Conservation (phyloP, 768 basidiomycete genomes). For the Ramaria rubella region DNA sequence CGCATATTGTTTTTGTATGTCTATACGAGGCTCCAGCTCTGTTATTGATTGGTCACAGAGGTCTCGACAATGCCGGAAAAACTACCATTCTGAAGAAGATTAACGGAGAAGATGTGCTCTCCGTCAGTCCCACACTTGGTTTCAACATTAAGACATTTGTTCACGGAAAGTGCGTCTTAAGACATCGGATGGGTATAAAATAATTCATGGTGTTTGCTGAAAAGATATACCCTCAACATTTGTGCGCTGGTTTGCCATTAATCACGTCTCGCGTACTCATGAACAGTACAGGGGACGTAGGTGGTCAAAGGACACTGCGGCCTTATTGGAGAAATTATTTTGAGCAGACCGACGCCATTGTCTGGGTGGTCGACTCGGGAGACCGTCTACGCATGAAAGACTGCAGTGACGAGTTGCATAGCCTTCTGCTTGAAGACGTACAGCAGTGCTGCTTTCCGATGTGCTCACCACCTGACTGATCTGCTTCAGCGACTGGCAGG, state of each 20-base stretch:
- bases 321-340: conserved; percentile 99
- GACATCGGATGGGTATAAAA: conserved; percentile 21
- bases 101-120: conserved; percentile 83
- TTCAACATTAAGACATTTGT: conserved; percentile 98
- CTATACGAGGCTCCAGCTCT: conserved; percentile 8
- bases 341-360: conserved; percentile 94
- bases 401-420: conserved; percentile 82
- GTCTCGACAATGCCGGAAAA: conserved; percentile 97
- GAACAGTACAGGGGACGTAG: conserved; percentile 80
- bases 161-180: conserved; percentile 69
- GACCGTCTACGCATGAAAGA: conserved; percentile 88
- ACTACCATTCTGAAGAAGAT: conserved; percentile 96
- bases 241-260: conserved; percentile 23
- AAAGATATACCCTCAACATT: conserved; percentile 39
- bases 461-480: conserved; percentile 5
- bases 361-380: conserved; percentile 97
- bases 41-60: conserved; percentile 40
- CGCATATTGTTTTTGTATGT: conserved; percentile 85
- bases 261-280: not conserved
- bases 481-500: conserved; percentile 73
- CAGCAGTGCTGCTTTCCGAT: conserved; percentile 22
- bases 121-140: conserved; percentile 88
- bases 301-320: conserved; percentile 89
- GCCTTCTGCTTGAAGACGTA: conserved; percentile 88
- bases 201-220: conserved; percentile 10